Percentiles rank a stretch among this genome's conserved stretches.
phyloP scores from a whole-genome alignment of 768 basidiomycete genomes.

The Amanita fuliginea region DNA sequence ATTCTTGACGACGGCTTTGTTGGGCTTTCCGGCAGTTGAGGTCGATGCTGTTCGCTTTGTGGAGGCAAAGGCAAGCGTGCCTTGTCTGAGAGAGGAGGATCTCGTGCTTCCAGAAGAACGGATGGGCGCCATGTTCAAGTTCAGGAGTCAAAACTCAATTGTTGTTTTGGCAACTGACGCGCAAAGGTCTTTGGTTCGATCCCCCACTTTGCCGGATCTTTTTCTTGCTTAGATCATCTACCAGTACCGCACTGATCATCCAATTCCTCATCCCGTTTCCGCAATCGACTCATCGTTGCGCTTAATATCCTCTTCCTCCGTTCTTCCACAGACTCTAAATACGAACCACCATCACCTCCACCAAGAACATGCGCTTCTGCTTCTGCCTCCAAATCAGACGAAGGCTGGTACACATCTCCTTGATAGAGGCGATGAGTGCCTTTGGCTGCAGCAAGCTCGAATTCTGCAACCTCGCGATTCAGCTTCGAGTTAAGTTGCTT shows the following conservation, averaged over 20 bases:
- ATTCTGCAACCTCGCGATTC: constrained; percentile 62
- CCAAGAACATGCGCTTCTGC: constrained; percentile 45
- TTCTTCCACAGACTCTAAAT: constrained; percentile 42
- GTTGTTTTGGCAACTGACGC: constrained; percentile 30
- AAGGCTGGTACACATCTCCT: constrained; percentile 39
- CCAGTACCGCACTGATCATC: constrained; percentile 63
- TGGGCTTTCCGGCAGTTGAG: constrained; percentile 14
- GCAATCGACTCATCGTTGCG: constrained; percentile 51
- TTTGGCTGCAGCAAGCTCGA: constrained; percentile 38
- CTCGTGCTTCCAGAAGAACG: not conserved
- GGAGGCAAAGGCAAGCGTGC: constrained; percentile 31
- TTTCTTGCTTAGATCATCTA: not conserved
- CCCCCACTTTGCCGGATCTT: constrained; percentile 52
- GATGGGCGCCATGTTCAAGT: not conserved
- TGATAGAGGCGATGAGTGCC: constrained; percentile 43
- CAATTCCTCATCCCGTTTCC: constrained; percentile 54
- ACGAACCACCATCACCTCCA: constrained; percentile 18
- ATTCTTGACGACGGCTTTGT: constrained; percentile 9
- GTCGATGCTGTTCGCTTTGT: constrained; percentile 32
- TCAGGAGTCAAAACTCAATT: not conserved
- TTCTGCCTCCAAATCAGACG: constrained; percentile 41
- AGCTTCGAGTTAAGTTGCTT: constrained; percentile 66
- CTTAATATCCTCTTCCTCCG: constrained; percentile 42
- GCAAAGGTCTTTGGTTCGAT: constrained; percentile 78
- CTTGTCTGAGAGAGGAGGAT: constrained; percentile 26